A percentile compares a stretch with the other conserved stretches of the same genome.
Evolutionary conservation across 257 asterid genomes (phyloP).

Genomic region (Fraxinus quadrangulata): DNA sequence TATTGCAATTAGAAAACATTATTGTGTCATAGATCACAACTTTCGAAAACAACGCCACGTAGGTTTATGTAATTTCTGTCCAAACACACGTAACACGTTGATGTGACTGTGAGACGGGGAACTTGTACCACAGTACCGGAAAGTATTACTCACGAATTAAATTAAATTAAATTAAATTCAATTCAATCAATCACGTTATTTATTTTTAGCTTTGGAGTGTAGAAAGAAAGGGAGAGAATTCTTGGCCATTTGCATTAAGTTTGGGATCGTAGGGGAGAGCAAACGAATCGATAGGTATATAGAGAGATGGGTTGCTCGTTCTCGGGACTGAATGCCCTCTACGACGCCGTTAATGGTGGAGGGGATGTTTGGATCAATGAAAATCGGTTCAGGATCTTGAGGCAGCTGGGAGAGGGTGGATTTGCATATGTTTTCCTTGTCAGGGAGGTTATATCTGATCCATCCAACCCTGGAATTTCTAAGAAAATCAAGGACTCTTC

Average conservation of each 20-base stretch:
- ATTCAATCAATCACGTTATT: not conserved
- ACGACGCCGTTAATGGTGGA: slow-evolving; percentile 79
- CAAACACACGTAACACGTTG: no score
- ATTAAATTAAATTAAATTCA: not conserved
- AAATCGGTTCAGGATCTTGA: slow-evolving; percentile 76
- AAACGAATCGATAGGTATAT: not conserved
- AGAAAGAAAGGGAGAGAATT: not conserved
- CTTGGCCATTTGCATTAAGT: not conserved
- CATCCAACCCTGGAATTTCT: slow-evolving; percentile 67
- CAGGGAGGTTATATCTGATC: slow-evolving; percentile 76
- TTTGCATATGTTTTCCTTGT: slow-evolving; percentile 91
- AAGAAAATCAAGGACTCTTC: slow-evolving; percentile 75
- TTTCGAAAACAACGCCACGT: not conserved
- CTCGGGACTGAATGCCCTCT: slow-evolving; percentile 87
- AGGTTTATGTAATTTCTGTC: not conserved
- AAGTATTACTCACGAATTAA: not conserved
- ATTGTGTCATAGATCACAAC: not conserved
- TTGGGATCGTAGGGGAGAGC: not conserved
- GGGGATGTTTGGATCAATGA: slow-evolving; percentile 99
- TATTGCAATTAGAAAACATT: no score
- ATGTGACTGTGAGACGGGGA: not conserved
- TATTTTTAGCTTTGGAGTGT: not conserved
- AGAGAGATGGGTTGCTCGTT: slow-evolving; percentile 88
- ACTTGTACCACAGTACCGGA: not conserved
- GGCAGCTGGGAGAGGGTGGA: slow-evolving; percentile 99